Base-by-base conservation (phyloP, 177 flowering plant genomes). In the Vitis hybrid region DNA sequence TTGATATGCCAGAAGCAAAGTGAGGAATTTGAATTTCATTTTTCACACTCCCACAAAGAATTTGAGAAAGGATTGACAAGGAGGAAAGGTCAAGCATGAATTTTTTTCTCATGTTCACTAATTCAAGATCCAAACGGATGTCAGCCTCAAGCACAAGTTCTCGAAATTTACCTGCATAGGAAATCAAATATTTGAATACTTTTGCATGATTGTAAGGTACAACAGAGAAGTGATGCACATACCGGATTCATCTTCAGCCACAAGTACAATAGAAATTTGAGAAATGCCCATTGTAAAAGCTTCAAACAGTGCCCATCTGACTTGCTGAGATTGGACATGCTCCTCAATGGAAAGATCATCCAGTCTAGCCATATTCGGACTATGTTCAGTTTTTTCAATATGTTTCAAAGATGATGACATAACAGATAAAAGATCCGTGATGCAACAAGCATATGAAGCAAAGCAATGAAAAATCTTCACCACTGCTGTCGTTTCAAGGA, bases 401-500 rank as follows among this genome's bases (percentile, higher is more conserved):
- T 59, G 65, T 60, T 70, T 70, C 20, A 58, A 65, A 71, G 68
- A 72, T 73, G 80, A 69, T 61, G 78, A 74, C 16, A 74, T 16
- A 34, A 45, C 19, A 18, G 81, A 72, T 14, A 75, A 67, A 51
- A 85, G 74, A 66, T 66, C 66, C 57, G 49, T 53, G 55, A 80
- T 49, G 63, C 60, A 72, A 57, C 71, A 71, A 63, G 76, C 56
- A 71, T 87, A 87, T 61, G 78, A 76, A 59, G 70, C 70, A 73
- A 77, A 80, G 73, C 77, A 82, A 29, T 70, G 73, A 59, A 75
- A 19, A 58, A 86, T 81, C 68, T 68, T 81, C 13, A 68, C 77
- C 78, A 89, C 59, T 22, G 96, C 88, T 61, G 68, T 50, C 29
- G 82, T 72, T 79, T 93, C 97, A 75, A 95, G 74, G 66, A 87